A percentile compares a stretch with the other conserved stretches of the same genome.
phyloP scores from a whole-genome alignment of 2,329 filamentous ascomycete species.

The Malbranchea cinnamomea region DNA sequence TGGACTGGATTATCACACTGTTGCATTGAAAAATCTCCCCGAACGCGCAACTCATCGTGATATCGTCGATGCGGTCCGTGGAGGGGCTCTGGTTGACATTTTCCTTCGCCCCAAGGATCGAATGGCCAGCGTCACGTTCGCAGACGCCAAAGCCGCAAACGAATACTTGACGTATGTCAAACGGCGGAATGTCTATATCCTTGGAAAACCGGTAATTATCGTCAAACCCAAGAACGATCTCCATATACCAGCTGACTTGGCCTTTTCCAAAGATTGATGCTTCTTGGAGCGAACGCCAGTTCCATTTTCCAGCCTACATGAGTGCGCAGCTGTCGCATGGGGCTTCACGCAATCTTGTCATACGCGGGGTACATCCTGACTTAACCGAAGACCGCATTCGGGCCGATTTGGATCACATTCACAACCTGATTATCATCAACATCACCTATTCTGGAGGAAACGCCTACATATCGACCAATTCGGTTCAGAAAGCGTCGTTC shows the following conservation, averaged over 20 bases:
- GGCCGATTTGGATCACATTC: conserved; percentile 66
- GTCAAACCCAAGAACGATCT: conserved; percentile 13
- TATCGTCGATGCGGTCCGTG: conserved; percentile 48
- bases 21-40: conserved; percentile 49
- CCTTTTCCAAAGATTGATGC: conserved; percentile 43
- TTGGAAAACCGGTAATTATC: conserved; percentile 51
- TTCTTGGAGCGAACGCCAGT: conserved; percentile 58
- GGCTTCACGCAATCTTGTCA: conserved; percentile 58
- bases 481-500: conserved; percentile 59
- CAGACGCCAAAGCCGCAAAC: conserved; percentile 45
- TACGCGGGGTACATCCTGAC: conserved; percentile 42
- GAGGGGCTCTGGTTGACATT: conserved; percentile 56
- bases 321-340: conserved; percentile 48
- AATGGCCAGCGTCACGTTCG: conserved; percentile 53
- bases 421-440: conserved; percentile 58
- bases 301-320: conserved; percentile 47
- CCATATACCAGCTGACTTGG: not conserved
- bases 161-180: conserved; percentile 52
- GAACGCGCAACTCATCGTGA: conserved; percentile 50
- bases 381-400: conserved; percentile 52
- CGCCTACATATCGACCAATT: conserved; percentile 60
- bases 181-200: conserved; percentile 52
- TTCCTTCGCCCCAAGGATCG: conserved; percentile 46
- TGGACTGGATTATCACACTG: conserved; percentile 15
- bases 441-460: conserved; percentile 44